Conservation (phyloP, 768 basidiomycete species). For the Ramaria sp. region DNA sequence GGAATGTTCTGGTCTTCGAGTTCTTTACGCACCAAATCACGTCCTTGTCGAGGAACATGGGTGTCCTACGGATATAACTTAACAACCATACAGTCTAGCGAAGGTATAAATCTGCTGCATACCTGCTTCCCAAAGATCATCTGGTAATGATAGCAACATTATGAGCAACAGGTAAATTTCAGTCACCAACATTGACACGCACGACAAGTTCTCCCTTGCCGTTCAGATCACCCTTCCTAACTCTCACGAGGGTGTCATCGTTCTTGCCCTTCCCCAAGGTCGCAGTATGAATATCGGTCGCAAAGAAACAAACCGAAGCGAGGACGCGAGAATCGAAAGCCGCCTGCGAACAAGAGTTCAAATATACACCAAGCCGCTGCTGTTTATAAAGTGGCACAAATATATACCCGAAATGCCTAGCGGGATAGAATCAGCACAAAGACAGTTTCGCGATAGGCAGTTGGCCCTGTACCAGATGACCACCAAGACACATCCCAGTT, state of each 20-base stretch:
- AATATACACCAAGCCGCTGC: neutral
- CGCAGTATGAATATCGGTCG: conserved; percentile 85
- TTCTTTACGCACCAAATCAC: conserved; percentile 72
- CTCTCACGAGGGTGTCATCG: conserved; percentile 71
- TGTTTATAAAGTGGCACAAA: neutral
- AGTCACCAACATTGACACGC: conserved; percentile 18
- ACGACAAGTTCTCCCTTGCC: conserved; percentile 80
- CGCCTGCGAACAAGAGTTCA: conserved; percentile 35
- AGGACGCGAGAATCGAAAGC: conserved; percentile 80
- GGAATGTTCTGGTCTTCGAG: conserved; percentile 73
- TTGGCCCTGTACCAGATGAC: conserved; percentile 54
- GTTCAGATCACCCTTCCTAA: conserved; percentile 61
- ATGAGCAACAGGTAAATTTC: neutral
- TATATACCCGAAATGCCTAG: conserved; percentile 41
- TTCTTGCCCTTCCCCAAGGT: conserved; percentile 76
- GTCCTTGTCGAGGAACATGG: conserved; percentile 79
- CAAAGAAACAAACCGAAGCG: conserved; percentile 87
- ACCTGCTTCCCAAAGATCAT: conserved; percentile 97
- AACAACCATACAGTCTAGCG: too few relatives aligned
- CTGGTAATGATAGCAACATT: conserved; percentile 23
- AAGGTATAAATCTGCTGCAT: conserved; percentile 11
- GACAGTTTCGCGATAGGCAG: neutral
- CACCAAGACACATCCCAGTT: conserved; percentile 88
- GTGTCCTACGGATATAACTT: conserved; percentile 74
- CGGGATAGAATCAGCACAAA: conserved; percentile 8